Percentiles rank a stretch among this genome's conserved stretches.
These are phyloP conservation scores for Capronia coronata DNA, from an alignment of 2,329 filamentous ascomycete genomes.

Conservation along the genomic window DNA sequence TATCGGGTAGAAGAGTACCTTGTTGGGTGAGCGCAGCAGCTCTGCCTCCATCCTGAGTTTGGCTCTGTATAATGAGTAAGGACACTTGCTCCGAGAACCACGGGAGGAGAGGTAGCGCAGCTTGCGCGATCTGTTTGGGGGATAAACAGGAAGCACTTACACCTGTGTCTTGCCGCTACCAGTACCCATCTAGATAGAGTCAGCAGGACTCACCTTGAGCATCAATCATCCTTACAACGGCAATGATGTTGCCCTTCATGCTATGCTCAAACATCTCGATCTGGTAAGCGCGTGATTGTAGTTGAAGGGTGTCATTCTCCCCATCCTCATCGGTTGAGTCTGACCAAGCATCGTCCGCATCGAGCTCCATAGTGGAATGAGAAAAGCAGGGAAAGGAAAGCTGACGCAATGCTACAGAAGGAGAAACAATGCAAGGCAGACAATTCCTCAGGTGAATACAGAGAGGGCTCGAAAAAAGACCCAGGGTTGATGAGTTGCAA, in stretches of 20 bases:
- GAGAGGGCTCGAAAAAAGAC: no score
- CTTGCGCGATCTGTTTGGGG: no score
- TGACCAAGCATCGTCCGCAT: constrained; percentile 17
- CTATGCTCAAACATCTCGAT: constrained; percentile 68
- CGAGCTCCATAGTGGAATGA: constrained; percentile 1
- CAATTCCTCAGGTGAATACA: no score
- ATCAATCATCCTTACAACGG: constrained; percentile 49
- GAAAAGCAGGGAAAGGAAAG: neutral
- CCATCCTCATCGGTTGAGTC: constrained; percentile 13
- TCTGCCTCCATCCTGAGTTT: constrained; percentile 61
- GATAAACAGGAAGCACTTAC: constrained; percentile 46
- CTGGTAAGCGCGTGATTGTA: constrained; percentile 56
- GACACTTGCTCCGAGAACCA: no score
- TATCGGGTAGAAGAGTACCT: constrained; percentile 41
- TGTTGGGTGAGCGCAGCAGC: constrained; percentile 49
- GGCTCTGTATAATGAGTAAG: constrained; percentile 44
- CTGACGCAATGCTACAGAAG: neutral
- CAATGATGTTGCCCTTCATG: constrained; percentile 62
- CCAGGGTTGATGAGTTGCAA: no score
- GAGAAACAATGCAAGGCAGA: no score
- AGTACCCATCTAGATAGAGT: constrained; percentile 62
- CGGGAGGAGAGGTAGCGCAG: no score
- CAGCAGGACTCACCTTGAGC: constrained; percentile 15
- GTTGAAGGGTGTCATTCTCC: neutral
- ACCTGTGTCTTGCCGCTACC: constrained; percentile 73